These are phyloP conservation scores for Metarhizium guizhouense DNA, from an alignment of 2,329 filamentous ascomycete species.

Conservation along the genomic window DNA sequence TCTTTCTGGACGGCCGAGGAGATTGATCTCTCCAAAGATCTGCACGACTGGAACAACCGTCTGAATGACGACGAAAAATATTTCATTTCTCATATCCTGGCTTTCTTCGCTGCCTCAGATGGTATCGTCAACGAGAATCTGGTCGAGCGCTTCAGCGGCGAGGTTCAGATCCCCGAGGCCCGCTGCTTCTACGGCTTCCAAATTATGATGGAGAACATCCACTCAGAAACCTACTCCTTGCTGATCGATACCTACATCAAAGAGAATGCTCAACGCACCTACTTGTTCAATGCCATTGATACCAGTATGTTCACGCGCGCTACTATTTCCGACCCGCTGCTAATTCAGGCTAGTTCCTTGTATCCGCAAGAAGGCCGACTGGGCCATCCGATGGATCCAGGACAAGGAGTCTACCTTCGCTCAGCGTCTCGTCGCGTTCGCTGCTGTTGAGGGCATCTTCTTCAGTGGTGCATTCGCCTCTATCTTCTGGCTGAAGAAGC, in stretches of 20 bases:
- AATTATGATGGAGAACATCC: constrained; percentile 99
- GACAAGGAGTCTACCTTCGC: constrained; percentile 93
- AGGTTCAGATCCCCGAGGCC: constrained; percentile 95
- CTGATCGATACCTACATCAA: constrained; percentile 99
- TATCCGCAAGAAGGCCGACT: constrained; percentile 98
- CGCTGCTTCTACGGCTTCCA: constrained; percentile 99
- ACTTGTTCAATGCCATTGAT: constrained; percentile 97
- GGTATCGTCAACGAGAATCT: constrained; percentile 99
- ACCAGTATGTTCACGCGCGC: constrained; percentile 57
- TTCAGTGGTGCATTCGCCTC: constrained; percentile 97
- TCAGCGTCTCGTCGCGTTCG: constrained; percentile 91
- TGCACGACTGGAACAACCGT: constrained; percentile 98
- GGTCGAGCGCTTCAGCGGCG: constrained; percentile 91
- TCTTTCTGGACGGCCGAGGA: constrained; percentile 99
- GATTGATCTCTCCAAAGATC: constrained; percentile 97
- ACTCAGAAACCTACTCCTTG: constrained; percentile 98
- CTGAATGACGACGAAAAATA: constrained; percentile 95
- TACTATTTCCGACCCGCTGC: background rate
- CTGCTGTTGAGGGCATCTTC: constrained; percentile 98
- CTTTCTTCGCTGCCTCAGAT: constrained; percentile 97
- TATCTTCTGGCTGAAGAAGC: constrained; percentile 99
- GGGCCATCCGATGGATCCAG: constrained; percentile 90
- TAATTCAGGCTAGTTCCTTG: constrained; percentile 59
- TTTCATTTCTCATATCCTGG: constrained; percentile 97
- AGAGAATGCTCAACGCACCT: constrained; percentile 85